Evolutionary conservation across 441 rosid species (phyloP).

Genomic region (Biscutella laevigata): DNA sequence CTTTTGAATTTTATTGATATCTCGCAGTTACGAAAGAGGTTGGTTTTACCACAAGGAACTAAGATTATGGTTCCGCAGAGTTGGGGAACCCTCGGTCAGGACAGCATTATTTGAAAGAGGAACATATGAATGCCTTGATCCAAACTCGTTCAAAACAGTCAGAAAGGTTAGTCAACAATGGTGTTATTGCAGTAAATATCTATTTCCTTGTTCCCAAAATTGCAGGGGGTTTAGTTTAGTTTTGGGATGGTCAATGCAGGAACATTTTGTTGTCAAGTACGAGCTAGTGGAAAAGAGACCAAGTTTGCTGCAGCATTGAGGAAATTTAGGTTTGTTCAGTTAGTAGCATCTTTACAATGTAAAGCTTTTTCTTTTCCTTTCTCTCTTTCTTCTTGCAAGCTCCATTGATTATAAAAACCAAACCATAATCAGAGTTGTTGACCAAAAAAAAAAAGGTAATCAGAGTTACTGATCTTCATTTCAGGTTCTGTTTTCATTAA

Average conservation of each 20-base stretch:
- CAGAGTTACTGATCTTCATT: not conserved
- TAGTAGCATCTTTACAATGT: conserved; percentile 26
- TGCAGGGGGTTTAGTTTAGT: not conserved
- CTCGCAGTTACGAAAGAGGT: conserved; percentile 68
- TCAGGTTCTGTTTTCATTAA: not conserved
- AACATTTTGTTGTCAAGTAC: conserved; percentile 64
- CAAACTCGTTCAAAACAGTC: conserved; percentile 58
- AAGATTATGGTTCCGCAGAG: conserved; percentile 71
- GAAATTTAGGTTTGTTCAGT: conserved; percentile 22
- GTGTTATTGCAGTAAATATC: not conserved
- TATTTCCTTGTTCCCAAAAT: not conserved
- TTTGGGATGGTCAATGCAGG: conserved; percentile 41
- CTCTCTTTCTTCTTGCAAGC: conserved; percentile 9
- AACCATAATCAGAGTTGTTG: too few species aligned
- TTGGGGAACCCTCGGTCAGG: conserved; percentile 80
- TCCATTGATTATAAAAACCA: conserved; percentile 21
- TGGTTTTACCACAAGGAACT: conserved; percentile 96
- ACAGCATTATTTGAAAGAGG: conserved; percentile 67
- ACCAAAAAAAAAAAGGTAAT: too few species aligned
- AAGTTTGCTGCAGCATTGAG: conserved; percentile 64
- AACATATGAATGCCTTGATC: conserved; percentile 83
- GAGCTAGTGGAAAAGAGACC: conserved; percentile 90
- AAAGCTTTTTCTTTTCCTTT: conserved; percentile 16
- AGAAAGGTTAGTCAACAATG: conserved; percentile 50
- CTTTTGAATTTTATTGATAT: conserved; percentile 1